Evolutionary conservation across 305 asterid species (phyloP).

Genomic region (Solanum hybrid): DNA sequence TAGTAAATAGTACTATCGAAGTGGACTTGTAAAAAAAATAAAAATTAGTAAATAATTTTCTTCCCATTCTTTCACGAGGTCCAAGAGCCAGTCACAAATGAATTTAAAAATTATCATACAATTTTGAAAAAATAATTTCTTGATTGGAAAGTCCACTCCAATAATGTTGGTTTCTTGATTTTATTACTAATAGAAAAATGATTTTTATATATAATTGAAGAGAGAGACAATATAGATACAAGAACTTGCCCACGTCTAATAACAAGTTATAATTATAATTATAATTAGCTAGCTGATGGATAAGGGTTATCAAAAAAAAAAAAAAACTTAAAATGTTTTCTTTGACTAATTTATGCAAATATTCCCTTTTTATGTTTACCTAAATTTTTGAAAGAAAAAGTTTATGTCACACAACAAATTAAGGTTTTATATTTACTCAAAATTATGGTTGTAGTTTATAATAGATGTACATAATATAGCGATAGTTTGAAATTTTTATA

Average conservation of each 20-base stretch:
- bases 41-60: neutral
- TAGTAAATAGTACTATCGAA: conserved; percentile 5
- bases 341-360: neutral
- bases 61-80: conserved; percentile 29
- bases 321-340: neutral
- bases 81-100: conserved; percentile 48
- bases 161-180: conserved; percentile 15
- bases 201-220: conserved; percentile 18
- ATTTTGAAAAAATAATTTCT: neutral
- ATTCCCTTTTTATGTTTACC: neutral
- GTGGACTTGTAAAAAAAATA: neutral
- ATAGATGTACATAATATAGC: neutral
- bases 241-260: neutral
- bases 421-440: neutral
- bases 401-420: neutral
- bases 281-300: neutral
- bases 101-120: neutral
- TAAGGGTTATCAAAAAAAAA: neutral
- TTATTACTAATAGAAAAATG: neutral
- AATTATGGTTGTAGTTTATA: neutral
- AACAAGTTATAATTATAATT: neutral
- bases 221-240: conserved; percentile 13
- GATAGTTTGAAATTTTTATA: neutral
- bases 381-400: neutral
- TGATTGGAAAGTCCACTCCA: conserved; percentile 19